phyloP scores from a whole-genome alignment of 257 asterid genomes.

The Rehmannia glutinosa region DNA sequence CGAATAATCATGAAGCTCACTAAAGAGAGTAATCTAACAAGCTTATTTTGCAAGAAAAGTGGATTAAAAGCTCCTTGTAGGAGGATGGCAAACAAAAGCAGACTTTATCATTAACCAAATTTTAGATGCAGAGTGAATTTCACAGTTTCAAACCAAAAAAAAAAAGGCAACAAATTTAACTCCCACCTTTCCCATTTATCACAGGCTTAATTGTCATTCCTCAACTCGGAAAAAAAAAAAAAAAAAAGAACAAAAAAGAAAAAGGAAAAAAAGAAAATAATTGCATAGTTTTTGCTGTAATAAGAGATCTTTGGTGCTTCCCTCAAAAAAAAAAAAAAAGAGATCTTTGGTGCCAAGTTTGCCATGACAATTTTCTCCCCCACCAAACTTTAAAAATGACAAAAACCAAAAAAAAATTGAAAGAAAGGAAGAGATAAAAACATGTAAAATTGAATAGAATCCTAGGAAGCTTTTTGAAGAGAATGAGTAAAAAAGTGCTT shows the following conservation, averaged over 20 bases:
- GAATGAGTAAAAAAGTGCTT: conserved; percentile 6
- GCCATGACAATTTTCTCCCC: neutral
- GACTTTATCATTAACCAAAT: conserved; percentile 18
- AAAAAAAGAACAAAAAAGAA: neutral
- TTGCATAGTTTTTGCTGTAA: neutral
- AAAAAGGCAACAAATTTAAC: neutral
- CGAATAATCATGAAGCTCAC: conserved; percentile 26
- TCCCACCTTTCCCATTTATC: neutral
- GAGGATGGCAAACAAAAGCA: no score
- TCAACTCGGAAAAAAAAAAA: neutral
- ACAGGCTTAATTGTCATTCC: neutral
- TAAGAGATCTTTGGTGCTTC: no score
- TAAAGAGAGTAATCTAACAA: conserved; percentile 19
- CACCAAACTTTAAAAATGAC: neutral
- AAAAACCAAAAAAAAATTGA: neutral
- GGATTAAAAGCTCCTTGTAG: no score
- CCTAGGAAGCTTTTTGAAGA: neutral
- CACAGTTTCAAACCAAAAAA: neutral
- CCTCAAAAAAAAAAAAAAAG: no score
- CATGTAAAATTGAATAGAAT: neutral
- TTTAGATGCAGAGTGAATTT: conserved; percentile 15
- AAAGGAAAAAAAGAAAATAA: neutral
- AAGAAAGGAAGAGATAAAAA: neutral
- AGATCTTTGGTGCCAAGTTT: neutral
- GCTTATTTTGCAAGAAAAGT: no score